A percentile compares a stretch with the other conserved stretches of the same genome.
Conservation (phyloP, 2,329 filamentous ascomycete genomes). For the Pestalotiopsis fici region DNA sequence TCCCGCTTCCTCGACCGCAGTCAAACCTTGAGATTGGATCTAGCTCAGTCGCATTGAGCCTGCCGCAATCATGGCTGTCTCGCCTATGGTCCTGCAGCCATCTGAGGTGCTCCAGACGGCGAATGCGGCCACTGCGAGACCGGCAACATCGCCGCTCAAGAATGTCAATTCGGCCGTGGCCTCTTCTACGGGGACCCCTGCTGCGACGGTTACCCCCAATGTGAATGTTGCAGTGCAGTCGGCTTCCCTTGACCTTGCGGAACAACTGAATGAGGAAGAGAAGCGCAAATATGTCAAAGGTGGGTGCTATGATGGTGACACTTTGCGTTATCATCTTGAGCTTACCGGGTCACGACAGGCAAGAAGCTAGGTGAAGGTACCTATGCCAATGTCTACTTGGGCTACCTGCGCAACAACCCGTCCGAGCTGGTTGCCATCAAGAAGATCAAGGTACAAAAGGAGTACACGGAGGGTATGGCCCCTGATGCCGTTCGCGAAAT, state of each 20-base stretch:
- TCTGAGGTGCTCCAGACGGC: slow-evolving; percentile 25
- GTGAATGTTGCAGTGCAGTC: slow-evolving; percentile 27
- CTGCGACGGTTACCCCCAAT: slow-evolving; percentile 25
- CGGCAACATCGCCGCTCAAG: slow-evolving; percentile 46
- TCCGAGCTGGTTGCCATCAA: slow-evolving; percentile 83
- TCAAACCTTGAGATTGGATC: neutral
- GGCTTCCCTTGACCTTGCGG: slow-evolving; percentile 60
- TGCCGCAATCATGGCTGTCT: slow-evolving; percentile 28
- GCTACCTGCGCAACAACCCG: slow-evolving; percentile 74
- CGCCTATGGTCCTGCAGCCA: slow-evolving; percentile 28
- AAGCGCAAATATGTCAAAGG: slow-evolving; percentile 90
- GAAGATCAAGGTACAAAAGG: slow-evolving; percentile 85
- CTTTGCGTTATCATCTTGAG: neutral
- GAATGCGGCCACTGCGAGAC: slow-evolving; percentile 19
- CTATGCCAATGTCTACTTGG: slow-evolving; percentile 93
- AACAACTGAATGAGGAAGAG: slow-evolving; percentile 79
- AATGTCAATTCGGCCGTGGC: slow-evolving; percentile 38
- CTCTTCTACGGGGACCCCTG: slow-evolving; percentile 48
- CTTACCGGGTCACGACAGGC: slow-evolving; percentile 47
- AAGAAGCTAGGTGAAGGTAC: slow-evolving; percentile 95
- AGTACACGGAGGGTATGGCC: slow-evolving; percentile 87
- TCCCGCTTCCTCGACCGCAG: slow-evolving; percentile 8
- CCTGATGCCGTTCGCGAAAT: slow-evolving; percentile 96
- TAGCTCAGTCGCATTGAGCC: neutral
- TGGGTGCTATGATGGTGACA: slow-evolving; percentile 28